Base-by-base conservation (phyloP, 2,329 filamentous ascomycete genomes). In the Dryadomyces quercus-mongolicae region DNA sequence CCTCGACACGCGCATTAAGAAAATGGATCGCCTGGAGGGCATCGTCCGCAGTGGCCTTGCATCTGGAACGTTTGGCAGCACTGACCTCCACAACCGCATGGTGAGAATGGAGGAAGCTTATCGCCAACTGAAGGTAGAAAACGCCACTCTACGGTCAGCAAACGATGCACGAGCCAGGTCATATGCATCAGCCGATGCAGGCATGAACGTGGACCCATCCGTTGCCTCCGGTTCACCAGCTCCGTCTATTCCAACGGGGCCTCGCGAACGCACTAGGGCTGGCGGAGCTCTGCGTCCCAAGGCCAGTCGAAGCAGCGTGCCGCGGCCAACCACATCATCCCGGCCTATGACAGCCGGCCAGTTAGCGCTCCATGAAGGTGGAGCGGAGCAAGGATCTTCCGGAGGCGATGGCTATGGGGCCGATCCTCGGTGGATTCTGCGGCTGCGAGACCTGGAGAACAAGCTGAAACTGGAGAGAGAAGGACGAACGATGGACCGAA, bases 381-480 rank as follows among this genome's bases (percentile, higher is more conserved):
- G 5, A 31, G 25, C 25, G 8, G 25, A 31, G 31, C 25, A 36
- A 1, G 22, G 2, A 22, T 51, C 55, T 56, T 16, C 42, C n/a
- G 42, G 40, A 6, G 38, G 47, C 5, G 47, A 54, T 16, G 48
- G 47, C 13, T 45, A 62, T 55, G 60, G 62, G 51, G 63, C 60
- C 8, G 85, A 92, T 61, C 84, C 87, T 60, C 81, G 86, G 60
- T 95, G 89, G 88, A 82, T 94, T 59, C 80, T 95, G 59, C 75
- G 93, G 7, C 74, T 97, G 38, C 82, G 88, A 55, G 91, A 97
- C 65, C 73, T 97, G 61, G 93, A 98, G 73, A 79, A 85, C 60
- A 82, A 94, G 61, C 74, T 98, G 18, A 95, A 95, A 67, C 84
- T 87, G 48, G 93, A 98, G 71, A 75, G 93, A 15, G 93, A 97